Evolutionary conservation across 2,329 filamentous ascomycete genomes (phyloP).

Genomic region (Magnaporthales sp.): DNA sequence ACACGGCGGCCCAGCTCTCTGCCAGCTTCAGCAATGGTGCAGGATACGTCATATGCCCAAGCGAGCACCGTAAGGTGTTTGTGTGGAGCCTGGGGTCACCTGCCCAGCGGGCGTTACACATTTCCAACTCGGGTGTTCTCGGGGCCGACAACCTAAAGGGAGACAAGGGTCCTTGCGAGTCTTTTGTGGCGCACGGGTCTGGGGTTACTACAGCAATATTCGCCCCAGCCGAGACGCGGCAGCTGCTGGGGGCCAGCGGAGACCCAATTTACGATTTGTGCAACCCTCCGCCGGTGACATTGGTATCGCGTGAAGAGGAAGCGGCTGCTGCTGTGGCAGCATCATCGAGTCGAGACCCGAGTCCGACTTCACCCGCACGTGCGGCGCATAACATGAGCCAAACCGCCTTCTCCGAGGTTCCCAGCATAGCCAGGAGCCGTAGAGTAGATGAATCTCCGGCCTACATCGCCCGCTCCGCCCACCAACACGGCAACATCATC

Average conservation of each 20-base stretch:
- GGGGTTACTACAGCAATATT: slow-evolving; percentile 86
- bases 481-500: slow-evolving; percentile 80
- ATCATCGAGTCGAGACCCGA: slow-evolving; percentile 4
- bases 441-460: slow-evolving; percentile 62
- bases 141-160: slow-evolving; percentile 24
- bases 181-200: slow-evolving; percentile 81
- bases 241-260: slow-evolving; percentile 69
- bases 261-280: slow-evolving; percentile 95
- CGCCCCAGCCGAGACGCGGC: slow-evolving; percentile 69
- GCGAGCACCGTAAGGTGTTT: slow-evolving; percentile 83
- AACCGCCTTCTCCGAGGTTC: slow-evolving; percentile 8
- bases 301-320: slow-evolving; percentile 64
- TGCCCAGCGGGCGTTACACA: neutral
- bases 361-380: neutral
- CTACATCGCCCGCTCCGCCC: slow-evolving; percentile 67
- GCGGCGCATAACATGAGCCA: slow-evolving; percentile 9
- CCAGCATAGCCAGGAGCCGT: slow-evolving; percentile 19
- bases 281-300: slow-evolving; percentile 82
- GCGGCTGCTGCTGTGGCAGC: slow-evolving; percentile 10
- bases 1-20: slow-evolving; percentile 81
- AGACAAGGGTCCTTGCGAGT: slow-evolving; percentile 79
- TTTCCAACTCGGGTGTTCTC: neutral
- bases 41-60: slow-evolving; percentile 81
- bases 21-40: slow-evolving; percentile 84
- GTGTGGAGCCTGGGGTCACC: slow-evolving; percentile 65